Conservation (phyloP, 352 stramenopile species). For the Phytophthora fragariaefolia region DNA sequence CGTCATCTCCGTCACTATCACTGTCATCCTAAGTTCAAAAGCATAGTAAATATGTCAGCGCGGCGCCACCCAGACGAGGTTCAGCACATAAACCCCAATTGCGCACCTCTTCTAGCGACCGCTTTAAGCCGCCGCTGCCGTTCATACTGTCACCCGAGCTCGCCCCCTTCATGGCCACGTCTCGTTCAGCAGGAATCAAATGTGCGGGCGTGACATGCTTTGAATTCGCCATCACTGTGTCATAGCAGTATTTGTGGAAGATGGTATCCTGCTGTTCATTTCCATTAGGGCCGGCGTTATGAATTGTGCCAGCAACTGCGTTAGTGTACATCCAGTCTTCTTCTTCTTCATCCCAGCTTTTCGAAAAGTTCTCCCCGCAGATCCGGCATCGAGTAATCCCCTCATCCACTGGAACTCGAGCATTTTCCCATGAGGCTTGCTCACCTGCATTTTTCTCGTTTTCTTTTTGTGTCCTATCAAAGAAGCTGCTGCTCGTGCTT, state of each 20-base stretch:
- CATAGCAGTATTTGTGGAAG: conserved; percentile 92
- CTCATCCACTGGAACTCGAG: conserved; percentile 81
- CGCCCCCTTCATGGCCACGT: conserved; percentile 29
- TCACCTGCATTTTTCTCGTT: conserved; percentile 59
- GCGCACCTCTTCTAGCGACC: conserved; percentile 52
- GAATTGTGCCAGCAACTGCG: conserved; percentile 78
- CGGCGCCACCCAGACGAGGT: not conserved
- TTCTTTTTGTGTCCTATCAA: conserved; percentile 64
- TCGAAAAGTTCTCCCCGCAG: conserved; percentile 83
- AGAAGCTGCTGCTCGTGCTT: conserved; percentile 82
- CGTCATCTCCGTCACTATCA: conserved; percentile 71
- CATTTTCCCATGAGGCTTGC: conserved; percentile 65
- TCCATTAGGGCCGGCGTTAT: conserved; percentile 46
- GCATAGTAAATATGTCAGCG: not conserved
- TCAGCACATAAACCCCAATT: conserved; percentile 25
- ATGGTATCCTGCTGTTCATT: conserved; percentile 70
- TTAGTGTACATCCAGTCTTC: conserved; percentile 93
- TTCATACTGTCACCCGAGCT: conserved; percentile 34
- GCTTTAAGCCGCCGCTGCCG: conserved; percentile 47
- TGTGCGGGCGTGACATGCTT: conserved; percentile 79
- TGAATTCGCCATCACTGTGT: conserved; percentile 84
- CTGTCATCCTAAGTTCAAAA: conserved; percentile 55
- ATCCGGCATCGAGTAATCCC: conserved; percentile 84
- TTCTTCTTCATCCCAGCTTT: conserved; percentile 90
- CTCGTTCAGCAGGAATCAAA: conserved; percentile 63